phyloP scores from a whole-genome alignment of 1,139 yeast species.

The Saccharomyces hybrid region DNA sequence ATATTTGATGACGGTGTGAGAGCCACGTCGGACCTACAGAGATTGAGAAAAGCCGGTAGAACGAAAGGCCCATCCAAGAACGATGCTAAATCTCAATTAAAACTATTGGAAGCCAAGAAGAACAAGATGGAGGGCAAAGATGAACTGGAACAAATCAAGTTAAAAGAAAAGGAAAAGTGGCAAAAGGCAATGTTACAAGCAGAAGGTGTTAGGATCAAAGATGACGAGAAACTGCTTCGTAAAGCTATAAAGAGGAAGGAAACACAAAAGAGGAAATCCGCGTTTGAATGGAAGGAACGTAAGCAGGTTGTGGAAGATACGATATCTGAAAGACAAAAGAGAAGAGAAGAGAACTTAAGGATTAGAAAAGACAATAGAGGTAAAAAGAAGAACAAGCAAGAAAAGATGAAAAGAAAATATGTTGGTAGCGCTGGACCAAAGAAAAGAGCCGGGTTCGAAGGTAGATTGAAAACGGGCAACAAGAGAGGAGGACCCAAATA shows the following conservation, averaged over 20 bases:
- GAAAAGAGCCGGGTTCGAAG: constrained; percentile 43
- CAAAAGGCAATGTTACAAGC: constrained; percentile 74
- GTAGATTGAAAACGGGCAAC: constrained; percentile 32
- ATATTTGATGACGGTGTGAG: constrained; percentile 75
- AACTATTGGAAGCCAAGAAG: constrained; percentile 66
- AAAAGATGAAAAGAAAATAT: constrained; percentile 57
- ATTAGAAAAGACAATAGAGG: constrained; percentile 77
- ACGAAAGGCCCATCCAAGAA: constrained; percentile 80
- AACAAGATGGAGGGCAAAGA: constrained; percentile 52
- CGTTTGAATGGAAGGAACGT: constrained; percentile 81
- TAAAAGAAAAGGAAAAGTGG: constrained; percentile 77
- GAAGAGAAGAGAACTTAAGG: constrained; percentile 84
- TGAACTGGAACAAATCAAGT: constrained; percentile 53
- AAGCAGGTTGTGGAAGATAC: constrained; percentile 69
- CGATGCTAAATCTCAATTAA: constrained; percentile 78
- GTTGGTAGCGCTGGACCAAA: constrained; percentile 40
- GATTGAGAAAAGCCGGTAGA: constrained; percentile 45
- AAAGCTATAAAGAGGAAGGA: constrained; percentile 82
- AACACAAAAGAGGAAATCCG: constrained; percentile 70
- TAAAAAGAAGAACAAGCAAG: constrained; percentile 57
- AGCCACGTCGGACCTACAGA: constrained; percentile 67
- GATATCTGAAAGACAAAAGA: constrained; percentile 65
- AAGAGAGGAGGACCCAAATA: constrained; percentile 13
- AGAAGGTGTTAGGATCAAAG: constrained; percentile 81
- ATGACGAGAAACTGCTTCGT: constrained; percentile 79